Evolutionary conservation across 2,329 filamentous ascomycete genomes (phyloP).

Genomic region (Pseudovirgaria hyperparasitica): DNA sequence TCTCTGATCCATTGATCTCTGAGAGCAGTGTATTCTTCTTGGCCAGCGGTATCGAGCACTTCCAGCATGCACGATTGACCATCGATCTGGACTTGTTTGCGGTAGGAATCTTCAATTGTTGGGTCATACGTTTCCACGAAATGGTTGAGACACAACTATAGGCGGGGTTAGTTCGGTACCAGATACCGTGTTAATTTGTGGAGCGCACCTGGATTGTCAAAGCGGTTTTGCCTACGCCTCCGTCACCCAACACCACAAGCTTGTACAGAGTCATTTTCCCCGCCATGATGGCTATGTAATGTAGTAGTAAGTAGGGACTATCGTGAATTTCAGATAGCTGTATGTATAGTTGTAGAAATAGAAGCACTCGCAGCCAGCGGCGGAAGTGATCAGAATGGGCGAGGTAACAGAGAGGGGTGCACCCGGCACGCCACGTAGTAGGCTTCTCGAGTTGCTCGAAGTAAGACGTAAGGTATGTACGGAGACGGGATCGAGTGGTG

Average conservation of each 20-base stretch:
- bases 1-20: constrained; percentile 98
- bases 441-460: too few relatives aligned
- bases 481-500: too few relatives aligned
- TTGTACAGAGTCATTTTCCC: constrained; percentile 95
- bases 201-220: constrained; percentile 81
- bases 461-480: too few relatives aligned
- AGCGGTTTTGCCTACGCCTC: constrained; percentile 88
- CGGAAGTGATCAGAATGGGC: neutral
- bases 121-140: constrained; percentile 85
- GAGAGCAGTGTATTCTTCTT: constrained; percentile 95
- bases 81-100: constrained; percentile 72
- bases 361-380: neutral
- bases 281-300: constrained; percentile 48
- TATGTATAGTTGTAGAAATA: neutral
- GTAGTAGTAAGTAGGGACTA: constrained; percentile 3
- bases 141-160: constrained; percentile 84
- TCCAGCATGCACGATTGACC: constrained; percentile 94
- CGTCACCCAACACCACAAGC: constrained; percentile 87
- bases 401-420: neutral
- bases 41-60: constrained; percentile 90
- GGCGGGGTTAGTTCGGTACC: constrained; percentile 1
- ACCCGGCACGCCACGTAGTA: too few relatives aligned
- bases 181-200: constrained; percentile 18
- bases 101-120: constrained; percentile 56
- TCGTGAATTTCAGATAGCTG: neutral